Evolutionary conservation across 768 basidiomycete species (phyloP), one percentile per base, ranked within the genome.

Genomic region (Boletus patriciae): DNA sequence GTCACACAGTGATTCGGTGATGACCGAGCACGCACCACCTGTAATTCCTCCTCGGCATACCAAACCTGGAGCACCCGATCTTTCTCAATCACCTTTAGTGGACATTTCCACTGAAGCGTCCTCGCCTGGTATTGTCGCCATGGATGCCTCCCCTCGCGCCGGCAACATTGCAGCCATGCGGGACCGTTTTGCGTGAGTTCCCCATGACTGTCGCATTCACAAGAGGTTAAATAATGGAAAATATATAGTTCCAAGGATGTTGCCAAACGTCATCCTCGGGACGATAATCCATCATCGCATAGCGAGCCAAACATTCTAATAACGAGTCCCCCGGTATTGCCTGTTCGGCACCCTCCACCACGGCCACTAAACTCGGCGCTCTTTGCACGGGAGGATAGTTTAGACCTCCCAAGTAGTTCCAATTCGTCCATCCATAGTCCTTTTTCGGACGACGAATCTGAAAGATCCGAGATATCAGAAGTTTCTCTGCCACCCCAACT

Each of bases 111-210:
- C 34, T 15, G 64, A 61, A 29, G 23, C 6, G 0, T 23, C 34
- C 6, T 38, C 46, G 3, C 46, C 48, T 23, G 47, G 21, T 34
- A 21, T 43, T 11, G 7, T 21, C 9, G 13, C 46, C 4, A 6
- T 50, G 12, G 58, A 59, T 41, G 25, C 40, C 23, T 57, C 64
- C 4, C 54, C 61, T 29, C 52, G 58, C 12, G 13, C 38, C 43
- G 49, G 66, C 18, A 71, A 69, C 19, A 74, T 81, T 6, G 68
- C 79, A 19, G 71, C 78, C 2, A 66, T 78, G 36, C 74, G 77
- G 37, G 74, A 59, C 57, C 74, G 75, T 36, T 67, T 66, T 25
- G 21, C 57, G 69, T 71, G 46, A 55, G 66, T 62, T 10, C 54
- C 16, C 4, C 41, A 6, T 10, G 15, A 29, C 15, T 6, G 0